Evolutionary conservation across 306 rosid species (phyloP).

Genomic region (Clitoria ternatea): DNA sequence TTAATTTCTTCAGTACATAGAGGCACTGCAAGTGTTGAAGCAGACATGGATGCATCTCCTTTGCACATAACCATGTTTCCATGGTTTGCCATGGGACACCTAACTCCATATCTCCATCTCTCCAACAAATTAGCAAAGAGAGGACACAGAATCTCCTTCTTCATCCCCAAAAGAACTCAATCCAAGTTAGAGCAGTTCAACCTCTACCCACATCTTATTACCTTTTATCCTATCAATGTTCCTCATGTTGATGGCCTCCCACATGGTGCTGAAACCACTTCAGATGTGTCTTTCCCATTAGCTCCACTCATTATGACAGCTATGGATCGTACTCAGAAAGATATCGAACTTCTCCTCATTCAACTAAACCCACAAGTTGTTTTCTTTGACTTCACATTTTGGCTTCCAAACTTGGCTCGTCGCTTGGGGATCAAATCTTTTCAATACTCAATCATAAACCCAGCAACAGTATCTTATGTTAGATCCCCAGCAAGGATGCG

Average conservation of each 20-base stretch:
- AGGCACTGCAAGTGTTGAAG: neutral
- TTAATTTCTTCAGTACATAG: too few species aligned
- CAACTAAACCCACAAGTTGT: slow-evolving; percentile 22
- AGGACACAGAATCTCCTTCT: slow-evolving; percentile 25
- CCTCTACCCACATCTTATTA: slow-evolving; percentile 22
- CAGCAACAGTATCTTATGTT: neutral
- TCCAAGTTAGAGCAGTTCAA: neutral
- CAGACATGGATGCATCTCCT: neutral
- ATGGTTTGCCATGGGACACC: slow-evolving; percentile 41
- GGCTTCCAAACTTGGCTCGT: slow-evolving; percentile 30
- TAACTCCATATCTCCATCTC: slow-evolving; percentile 24
- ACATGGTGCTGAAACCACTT: slow-evolving; percentile 22
- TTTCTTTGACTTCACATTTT: slow-evolving; percentile 26
- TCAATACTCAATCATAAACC: neutral
- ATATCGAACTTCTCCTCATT: slow-evolving; percentile 10
- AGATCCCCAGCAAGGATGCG: neutral
- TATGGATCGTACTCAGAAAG: slow-evolving; percentile 24
- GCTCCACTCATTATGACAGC: slow-evolving; percentile 16
- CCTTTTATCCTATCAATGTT: slow-evolving; percentile 17
- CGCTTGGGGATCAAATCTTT: slow-evolving; percentile 21
- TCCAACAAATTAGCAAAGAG: slow-evolving; percentile 34
- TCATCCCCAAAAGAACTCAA: slow-evolving; percentile 15
- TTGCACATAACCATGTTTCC: slow-evolving; percentile 28
- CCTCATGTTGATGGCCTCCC: slow-evolving; percentile 39
- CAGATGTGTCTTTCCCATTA: slow-evolving; percentile 21